Conservation (phyloP, 768 basidiomycete genomes). For the Leucosporidium creatinivorum region DNA sequence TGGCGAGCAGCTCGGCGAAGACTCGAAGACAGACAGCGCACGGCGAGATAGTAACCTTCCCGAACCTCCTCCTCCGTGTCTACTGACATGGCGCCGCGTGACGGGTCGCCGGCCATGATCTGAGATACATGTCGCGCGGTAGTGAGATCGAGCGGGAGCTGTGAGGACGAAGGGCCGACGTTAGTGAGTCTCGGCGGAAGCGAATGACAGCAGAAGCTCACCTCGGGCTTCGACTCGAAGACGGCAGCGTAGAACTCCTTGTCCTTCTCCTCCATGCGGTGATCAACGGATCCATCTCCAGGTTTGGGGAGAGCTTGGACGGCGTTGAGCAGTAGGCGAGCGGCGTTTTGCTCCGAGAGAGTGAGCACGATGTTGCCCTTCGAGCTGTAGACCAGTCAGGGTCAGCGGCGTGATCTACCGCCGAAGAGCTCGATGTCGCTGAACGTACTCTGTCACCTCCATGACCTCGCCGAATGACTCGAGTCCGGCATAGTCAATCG, state of each 20-base stretch:
- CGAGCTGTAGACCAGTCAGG: background rate
- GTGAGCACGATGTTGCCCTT: conserved; percentile 30
- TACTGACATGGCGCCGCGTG: conserved; percentile 27
- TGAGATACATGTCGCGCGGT: conserved; percentile 16
- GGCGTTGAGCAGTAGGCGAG: conserved; percentile 14
- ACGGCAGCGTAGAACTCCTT: conserved; percentile 31
- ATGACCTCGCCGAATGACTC: background rate
- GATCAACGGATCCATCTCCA: background rate
- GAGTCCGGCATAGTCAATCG: conserved; percentile 16
- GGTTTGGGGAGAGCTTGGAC: conserved; percentile 19
- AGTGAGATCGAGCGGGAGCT: conserved; percentile 6
- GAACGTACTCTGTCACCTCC: conserved; percentile 18
- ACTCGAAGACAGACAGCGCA: background rate
- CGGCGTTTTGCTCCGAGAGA: conserved; percentile 25
- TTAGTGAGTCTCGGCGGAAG: background rate
- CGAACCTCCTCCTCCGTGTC: conserved; percentile 28
- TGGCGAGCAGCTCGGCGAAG: fast-evolving
- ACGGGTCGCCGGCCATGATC: conserved; percentile 30
- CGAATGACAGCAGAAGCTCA: background rate
- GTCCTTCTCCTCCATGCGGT: conserved; percentile 22
- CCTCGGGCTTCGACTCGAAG: background rate
- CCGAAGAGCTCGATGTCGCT: background rate
- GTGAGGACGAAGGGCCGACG: background rate
- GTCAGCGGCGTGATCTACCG: background rate
- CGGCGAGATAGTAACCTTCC: conserved; percentile 7